These are phyloP conservation scores for Alternaria gansuensis DNA, from an alignment of 2,329 filamentous ascomycete species.

Conservation along the genomic window DNA sequence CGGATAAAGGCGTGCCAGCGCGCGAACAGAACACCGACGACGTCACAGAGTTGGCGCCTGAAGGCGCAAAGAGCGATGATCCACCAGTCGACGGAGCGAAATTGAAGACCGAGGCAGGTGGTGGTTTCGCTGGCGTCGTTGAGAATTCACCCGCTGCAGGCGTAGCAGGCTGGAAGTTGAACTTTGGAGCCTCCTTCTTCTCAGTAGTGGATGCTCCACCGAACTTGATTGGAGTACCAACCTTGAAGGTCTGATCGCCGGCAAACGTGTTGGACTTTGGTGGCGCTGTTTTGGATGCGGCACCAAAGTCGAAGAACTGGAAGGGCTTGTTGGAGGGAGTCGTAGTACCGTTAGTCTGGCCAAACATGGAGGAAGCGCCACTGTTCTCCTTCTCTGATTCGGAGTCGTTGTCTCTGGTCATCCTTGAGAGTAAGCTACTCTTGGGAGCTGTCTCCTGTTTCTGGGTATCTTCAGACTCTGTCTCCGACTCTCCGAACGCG, in stretches of 20 bases:
- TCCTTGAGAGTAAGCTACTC: conserved; percentile 42
- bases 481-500: conserved; percentile 36
- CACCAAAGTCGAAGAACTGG: conserved; percentile 43
- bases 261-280: conserved; percentile 42
- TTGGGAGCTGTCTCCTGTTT: conserved; percentile 27
- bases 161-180: conserved; percentile 42
- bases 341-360: conserved; percentile 37
- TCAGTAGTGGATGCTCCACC: conserved; percentile 33
- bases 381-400: conserved; percentile 39
- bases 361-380: conserved; percentile 24
- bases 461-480: conserved; percentile 38
- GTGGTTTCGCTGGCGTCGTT: conserved; percentile 41
- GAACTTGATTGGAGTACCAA: conserved; percentile 50
- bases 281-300: conserved; percentile 41
- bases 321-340: conserved; percentile 42
- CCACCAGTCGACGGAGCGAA: conserved; percentile 33
- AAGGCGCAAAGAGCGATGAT: conserved; percentile 36
- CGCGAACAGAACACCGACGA: conserved; percentile 49
- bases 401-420: conserved; percentile 36
- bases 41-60: conserved; percentile 34
- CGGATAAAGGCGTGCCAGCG: conserved; percentile 49
- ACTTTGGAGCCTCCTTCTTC: conserved; percentile 36
- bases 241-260: conserved; percentile 51
- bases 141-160: conserved; percentile 39
- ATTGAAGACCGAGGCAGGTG: conserved; percentile 34